Conservation (phyloP, 768 basidiomycete genomes). For the Lactarius trivialis region DNA sequence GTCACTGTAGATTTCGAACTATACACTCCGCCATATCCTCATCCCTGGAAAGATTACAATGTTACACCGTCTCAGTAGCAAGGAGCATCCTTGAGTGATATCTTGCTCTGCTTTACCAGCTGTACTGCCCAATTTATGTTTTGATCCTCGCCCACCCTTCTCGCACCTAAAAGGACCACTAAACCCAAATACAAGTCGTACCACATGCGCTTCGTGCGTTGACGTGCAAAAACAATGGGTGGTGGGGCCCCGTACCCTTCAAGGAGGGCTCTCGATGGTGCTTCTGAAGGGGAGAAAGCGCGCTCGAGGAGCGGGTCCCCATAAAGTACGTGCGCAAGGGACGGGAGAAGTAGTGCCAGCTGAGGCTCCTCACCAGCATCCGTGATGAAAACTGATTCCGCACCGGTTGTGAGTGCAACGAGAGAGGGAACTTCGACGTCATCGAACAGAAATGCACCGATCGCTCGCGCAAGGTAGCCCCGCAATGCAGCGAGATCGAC, state of each 20-base stretch:
- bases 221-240: constrained; percentile 52
- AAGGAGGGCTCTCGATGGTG: constrained; percentile 36
- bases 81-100: constrained; percentile 44
- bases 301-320: constrained; percentile 72
- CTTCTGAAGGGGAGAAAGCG: constrained; percentile 40
- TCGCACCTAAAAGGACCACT: constrained; percentile 41
- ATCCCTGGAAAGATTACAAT: neutral
- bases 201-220: constrained; percentile 73
- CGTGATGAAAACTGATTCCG: constrained; percentile 49
- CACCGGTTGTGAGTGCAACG: constrained; percentile 55
- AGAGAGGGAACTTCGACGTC: constrained; percentile 68
- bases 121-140: constrained; percentile 37
- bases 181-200: constrained; percentile 61
- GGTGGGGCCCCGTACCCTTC: constrained; percentile 55
- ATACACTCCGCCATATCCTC: neutral
- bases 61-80: constrained; percentile 33
- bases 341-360: constrained; percentile 35
- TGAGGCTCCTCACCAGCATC: constrained; percentile 30
- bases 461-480: constrained; percentile 54
- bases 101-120: constrained; percentile 30
- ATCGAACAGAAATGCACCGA: constrained; percentile 69
- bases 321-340: constrained; percentile 52
- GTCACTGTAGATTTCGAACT: neutral
- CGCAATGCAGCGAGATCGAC: constrained; percentile 43
- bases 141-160: constrained; percentile 27